A percentile compares a stretch with the other conserved stretches of the same genome.
Conservation (phyloP, 768 basidiomycete species). For the Psilocybe azurescens region DNA sequence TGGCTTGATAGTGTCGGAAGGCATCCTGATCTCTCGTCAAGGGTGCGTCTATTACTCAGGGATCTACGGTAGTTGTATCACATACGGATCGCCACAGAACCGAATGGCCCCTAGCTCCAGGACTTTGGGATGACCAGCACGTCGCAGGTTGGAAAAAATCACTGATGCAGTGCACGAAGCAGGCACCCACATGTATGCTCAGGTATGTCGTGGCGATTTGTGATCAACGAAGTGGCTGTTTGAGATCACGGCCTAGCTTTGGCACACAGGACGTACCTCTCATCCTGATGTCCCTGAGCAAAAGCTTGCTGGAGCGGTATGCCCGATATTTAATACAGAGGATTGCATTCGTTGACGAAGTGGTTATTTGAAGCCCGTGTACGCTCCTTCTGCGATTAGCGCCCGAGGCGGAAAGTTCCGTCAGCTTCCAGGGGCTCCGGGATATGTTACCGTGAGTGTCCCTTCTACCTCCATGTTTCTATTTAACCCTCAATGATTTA, state of each 20-base stretch:
- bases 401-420: slow-evolving; percentile 46
- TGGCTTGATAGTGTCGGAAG: slow-evolving; percentile 44
- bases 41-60: slow-evolving; percentile 30
- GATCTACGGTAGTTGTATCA: too few species aligned
- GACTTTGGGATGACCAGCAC: slow-evolving; percentile 49
- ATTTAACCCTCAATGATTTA: neutral
- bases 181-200: slow-evolving; percentile 45
- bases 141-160: slow-evolving; percentile 47
- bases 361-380: slow-evolving; percentile 23
- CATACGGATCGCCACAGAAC: slow-evolving; percentile 28
- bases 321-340: neutral
- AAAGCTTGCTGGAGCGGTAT: slow-evolving; percentile 37
- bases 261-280: slow-evolving; percentile 35
- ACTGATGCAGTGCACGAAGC: slow-evolving; percentile 48
- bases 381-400: slow-evolving; percentile 45
- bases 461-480: too few species aligned
- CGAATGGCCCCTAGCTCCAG: slow-evolving; percentile 46
- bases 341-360: neutral
- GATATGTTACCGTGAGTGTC: slow-evolving; percentile 41
- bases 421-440: slow-evolving; percentile 38
- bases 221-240: neutral
- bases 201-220: slow-evolving; percentile 21
- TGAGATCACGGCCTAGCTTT: slow-evolving; percentile 18
- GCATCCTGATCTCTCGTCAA: slow-evolving; percentile 41
- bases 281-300: slow-evolving; percentile 47